Evolutionary conservation across 1,139 yeast genomes (phyloP).

Genomic region (Blastobotrys ciferrii): DNA sequence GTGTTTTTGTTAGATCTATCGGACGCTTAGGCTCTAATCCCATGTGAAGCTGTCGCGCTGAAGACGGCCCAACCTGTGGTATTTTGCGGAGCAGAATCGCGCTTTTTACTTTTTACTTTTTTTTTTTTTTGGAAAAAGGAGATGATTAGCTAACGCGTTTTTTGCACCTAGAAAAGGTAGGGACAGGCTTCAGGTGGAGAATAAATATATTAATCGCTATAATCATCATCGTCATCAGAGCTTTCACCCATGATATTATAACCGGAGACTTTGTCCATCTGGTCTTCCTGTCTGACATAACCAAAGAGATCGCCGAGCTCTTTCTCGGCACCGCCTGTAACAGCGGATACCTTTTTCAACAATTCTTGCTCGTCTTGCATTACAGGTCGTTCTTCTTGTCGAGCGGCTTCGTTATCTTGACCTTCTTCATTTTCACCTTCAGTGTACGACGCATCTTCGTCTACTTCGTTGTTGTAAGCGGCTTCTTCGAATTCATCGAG

Average conservation of each 20-base stretch:
- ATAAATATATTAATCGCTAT: conserved; percentile 4
- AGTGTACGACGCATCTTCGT: conserved; percentile 25
- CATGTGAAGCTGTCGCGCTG: too few species aligned
- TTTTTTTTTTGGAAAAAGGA: too few species aligned
- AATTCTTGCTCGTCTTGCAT: conserved; percentile 12
- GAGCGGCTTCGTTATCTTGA: conserved; percentile 7
- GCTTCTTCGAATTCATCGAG: conserved; percentile 28
- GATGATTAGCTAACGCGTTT: too few species aligned
- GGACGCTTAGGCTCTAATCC: too few species aligned
- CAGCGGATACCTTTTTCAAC: conserved; percentile 14
- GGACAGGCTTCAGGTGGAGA: neutral
- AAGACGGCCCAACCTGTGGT: too few species aligned
- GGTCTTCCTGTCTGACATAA: conserved; percentile 20
- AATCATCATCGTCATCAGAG: conserved; percentile 15
- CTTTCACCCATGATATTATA: conserved; percentile 1
- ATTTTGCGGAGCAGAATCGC: too few species aligned
- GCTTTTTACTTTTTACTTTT: too few species aligned
- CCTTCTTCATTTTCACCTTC: conserved; percentile 31
- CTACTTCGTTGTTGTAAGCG: conserved; percentile 31
- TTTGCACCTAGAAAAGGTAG: neutral
- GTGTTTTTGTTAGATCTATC: too few species aligned
- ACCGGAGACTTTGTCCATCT: neutral
- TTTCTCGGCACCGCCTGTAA: conserved; percentile 18
- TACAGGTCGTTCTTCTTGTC: neutral
- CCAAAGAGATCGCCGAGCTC: conserved; percentile 20